Evolutionary conservation across 495 filamentous ascomycete genomes (phyloP), one percentile per base, ranked within the genome.

Genomic region (Tirmania nivea): DNA sequence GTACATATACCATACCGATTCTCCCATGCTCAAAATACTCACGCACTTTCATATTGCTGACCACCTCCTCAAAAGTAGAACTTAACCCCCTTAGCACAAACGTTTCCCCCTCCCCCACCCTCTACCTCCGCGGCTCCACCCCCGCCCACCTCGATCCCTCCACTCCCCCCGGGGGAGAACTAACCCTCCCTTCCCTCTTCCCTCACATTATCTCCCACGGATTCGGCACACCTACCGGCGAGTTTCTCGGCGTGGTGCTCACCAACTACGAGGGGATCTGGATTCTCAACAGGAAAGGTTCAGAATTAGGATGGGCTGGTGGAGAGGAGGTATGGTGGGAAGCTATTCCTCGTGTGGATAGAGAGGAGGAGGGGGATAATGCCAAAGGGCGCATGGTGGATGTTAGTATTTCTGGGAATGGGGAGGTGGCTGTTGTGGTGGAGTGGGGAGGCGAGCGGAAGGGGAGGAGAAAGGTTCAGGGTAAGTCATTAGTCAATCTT

Each of bases 371-470:
- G 51, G 12, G 12, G 8, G 35, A 36, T 39, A 53, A 42, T 39
- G 51, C 17, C n/a, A 35, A 20, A 14, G 19, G 35, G 5, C 21
- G 54, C 10, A 25, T 60, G 17, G 12, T 36, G 20, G 47, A 54
- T 14, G 54, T 63, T 36, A 52, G 51, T 48, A 53, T 63, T 35
- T 56, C 60, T 10, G 60, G 60, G 20, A 63, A 63, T 19, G 60
- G 60, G 10, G 47, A 50, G 8, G 59, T 61, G 6, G 52, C 51
- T 17, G 45, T 21, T 34, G 16, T 57, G 25, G 25, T 31, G 2
- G 25, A 31, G 25, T 31, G 25, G 25, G 25, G 25, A 31, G 7
- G 25, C 25, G 25, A 31, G 25, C 7, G 25, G 25, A 0, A 31
- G 25, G 25, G 25, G 25, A 17, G 35, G 2, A 39, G 35, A 57